Conservation (phyloP, 2,329 filamentous ascomycete genomes). For the Chrysosphaeria jannelii region DNA sequence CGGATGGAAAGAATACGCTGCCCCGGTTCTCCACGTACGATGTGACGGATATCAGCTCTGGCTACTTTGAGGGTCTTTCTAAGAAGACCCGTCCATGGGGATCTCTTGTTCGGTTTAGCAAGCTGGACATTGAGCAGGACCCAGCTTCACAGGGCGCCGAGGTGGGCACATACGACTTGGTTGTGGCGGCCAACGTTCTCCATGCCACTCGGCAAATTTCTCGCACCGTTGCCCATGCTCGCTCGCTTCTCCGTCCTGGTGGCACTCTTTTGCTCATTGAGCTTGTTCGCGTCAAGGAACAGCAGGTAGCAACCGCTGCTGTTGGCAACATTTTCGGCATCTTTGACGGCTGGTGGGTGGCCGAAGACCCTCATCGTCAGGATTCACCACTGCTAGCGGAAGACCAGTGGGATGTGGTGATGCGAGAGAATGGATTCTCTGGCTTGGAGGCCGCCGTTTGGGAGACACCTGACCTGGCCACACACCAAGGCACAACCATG, state of each 20-base stretch:
- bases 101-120: conserved; percentile 8
- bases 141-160: conserved; percentile 9
- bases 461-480: conserved; percentile 4
- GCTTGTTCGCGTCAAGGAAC: conserved; percentile 3
- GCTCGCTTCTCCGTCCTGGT: conserved; percentile 10
- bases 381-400: conserved; percentile 3
- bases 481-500: conserved; percentile 5
- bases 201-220: conserved; percentile 9
- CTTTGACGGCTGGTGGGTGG: conserved; percentile 6
- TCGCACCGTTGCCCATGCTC: conserved; percentile 8
- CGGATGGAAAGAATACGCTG: conserved; percentile 1
- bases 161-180: conserved; percentile 9
- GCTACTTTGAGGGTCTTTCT: conserved; percentile 7
- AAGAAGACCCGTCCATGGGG: too few species aligned
- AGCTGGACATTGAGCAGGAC: conserved; percentile 9
- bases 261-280: conserved; percentile 10
- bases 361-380: conserved; percentile 3
- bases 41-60: conserved; percentile 5
- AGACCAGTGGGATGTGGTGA: conserved; percentile 5
- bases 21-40: conserved; percentile 5
- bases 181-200: conserved; percentile 11
- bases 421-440: conserved; percentile 6
- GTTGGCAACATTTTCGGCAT: conserved; percentile 5
- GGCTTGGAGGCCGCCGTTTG: conserved; percentile 5
- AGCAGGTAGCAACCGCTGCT: conserved; percentile 3